Conservation (phyloP, 1,284 basidiomycete genomes). For the Cryptococcus hybrid region DNA sequence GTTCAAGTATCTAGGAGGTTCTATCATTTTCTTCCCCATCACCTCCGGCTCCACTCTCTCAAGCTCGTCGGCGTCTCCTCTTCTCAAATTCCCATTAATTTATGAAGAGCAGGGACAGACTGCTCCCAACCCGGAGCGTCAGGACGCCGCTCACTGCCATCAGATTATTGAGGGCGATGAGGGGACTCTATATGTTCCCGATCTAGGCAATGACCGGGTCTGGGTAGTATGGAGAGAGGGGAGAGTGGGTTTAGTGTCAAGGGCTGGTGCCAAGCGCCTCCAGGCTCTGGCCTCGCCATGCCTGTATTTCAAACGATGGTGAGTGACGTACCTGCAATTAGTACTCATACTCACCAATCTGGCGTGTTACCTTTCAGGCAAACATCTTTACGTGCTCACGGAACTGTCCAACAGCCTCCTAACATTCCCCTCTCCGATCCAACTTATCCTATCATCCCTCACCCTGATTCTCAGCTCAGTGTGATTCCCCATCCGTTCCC, state of each 20-base stretch:
- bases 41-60: slow-evolving; percentile 26
- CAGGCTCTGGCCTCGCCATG: slow-evolving; percentile 44
- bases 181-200: slow-evolving; percentile 38
- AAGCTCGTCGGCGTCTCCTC: slow-evolving; percentile 20
- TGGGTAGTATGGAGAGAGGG: slow-evolving; percentile 33
- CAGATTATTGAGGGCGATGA: slow-evolving; percentile 40
- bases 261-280: slow-evolving; percentile 35
- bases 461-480: slow-evolving; percentile 21
- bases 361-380: slow-evolving; percentile 17
- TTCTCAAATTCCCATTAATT: slow-evolving; percentile 30
- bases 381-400: slow-evolving; percentile 45
- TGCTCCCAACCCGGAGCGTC: slow-evolving; percentile 42
- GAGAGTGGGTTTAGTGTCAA: slow-evolving; percentile 30
- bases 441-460: slow-evolving; percentile 21
- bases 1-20: slow-evolving; percentile 31
- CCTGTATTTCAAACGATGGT: slow-evolving; percentile 37
- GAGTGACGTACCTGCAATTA: slow-evolving; percentile 6
- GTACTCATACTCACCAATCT: not conserved
- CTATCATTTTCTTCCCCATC: slow-evolving; percentile 34
- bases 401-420: slow-evolving; percentile 40
- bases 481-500: slow-evolving; percentile 39
- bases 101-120: slow-evolving; percentile 20
- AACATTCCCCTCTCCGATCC: slow-evolving; percentile 29
- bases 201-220: slow-evolving; percentile 47
- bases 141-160: slow-evolving; percentile 45